phyloP scores from a whole-genome alignment of 331 rosid genomes.

The Erythrophleum ivorense region DNA sequence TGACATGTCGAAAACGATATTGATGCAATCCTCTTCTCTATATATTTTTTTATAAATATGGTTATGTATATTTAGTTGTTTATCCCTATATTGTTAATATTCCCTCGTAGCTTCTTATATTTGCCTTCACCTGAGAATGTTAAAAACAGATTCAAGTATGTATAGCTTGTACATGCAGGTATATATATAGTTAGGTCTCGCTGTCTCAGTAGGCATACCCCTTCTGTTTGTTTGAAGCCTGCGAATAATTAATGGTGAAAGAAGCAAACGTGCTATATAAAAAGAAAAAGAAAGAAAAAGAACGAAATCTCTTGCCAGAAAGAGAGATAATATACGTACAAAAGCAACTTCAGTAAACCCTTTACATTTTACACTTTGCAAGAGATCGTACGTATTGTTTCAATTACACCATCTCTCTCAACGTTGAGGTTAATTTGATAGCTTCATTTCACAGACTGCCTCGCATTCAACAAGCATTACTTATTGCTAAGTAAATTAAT shows the following conservation, averaged over 20 bases:
- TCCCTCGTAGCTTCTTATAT: too few relatives aligned
- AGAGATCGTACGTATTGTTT: background rate
- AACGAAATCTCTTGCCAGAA: background rate
- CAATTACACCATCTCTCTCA: background rate
- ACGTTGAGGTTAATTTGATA: background rate
- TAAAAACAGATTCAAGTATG: background rate
- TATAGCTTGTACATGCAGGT: background rate
- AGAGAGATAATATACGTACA: background rate
- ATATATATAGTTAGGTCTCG: too few relatives aligned
- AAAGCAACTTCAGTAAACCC: background rate
- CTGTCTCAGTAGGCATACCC: background rate
- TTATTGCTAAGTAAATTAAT: background rate
- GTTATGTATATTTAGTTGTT: too few relatives aligned
- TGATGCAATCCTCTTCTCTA: constrained; percentile 4
- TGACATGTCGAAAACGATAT: constrained; percentile 27
- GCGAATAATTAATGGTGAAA: too few relatives aligned
- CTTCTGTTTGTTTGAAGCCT: too few relatives aligned
- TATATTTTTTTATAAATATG: too few relatives aligned
- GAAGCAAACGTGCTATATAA: background rate
- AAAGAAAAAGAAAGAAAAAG: background rate
- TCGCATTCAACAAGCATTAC: background rate
- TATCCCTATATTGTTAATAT: too few relatives aligned
- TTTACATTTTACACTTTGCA: background rate
- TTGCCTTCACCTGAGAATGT: background rate
- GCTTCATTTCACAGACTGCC: background rate